Base-by-base conservation (phyloP, 2,329 filamentous ascomycete genomes). In the Cytospora schulzeri region DNA sequence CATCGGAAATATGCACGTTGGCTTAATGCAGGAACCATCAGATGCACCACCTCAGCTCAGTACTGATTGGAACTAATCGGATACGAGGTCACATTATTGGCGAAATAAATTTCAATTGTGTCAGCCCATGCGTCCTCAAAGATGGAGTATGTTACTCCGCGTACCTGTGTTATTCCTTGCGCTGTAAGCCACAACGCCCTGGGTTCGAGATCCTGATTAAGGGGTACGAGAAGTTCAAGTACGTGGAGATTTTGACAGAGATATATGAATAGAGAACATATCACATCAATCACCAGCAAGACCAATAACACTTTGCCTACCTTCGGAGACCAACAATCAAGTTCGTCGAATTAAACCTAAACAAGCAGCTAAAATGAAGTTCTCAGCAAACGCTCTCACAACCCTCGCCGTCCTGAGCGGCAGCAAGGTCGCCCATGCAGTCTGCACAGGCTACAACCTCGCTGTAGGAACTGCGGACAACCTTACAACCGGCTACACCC, bases 331-430 rank as follows among this genome's bases (percentile, higher is more conserved):
- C 4, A 4, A 48, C 8, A 14, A 6, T 28, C 24, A 33, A n/a
- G 9, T 22, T 28, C 38, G 6, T 5, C 17, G 19, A 22, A 29
- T 38, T 9, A 26, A 24, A 55, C 3, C 35, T 28, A 51, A 3
- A 33, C 24, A 51, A 26, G 35, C 8, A 26, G 35, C 19, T 60
- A 38, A 63, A 4, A 66, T 66, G 64, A 55, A 63, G 19, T 48
- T 41, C n/a, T 41, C 26, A 14, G 15, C 52, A 6, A 17, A n/a
- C 33, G n/a, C 51, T 50, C 5, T 60, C 48, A 51, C 61, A 9
- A 35, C 41, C 22, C 14, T 66, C 33, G 64, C 61, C 33, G 50
- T 66, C 22, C 57, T 66, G 8, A 53, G 61, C 45, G 61, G 61
- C 22, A 57, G 57, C 50, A 58, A 53, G n/a, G 6, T 60, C 14